Conservation (phyloP, 2,329 filamentous ascomycete genomes). For the Phyllosticta citriasiana region DNA sequence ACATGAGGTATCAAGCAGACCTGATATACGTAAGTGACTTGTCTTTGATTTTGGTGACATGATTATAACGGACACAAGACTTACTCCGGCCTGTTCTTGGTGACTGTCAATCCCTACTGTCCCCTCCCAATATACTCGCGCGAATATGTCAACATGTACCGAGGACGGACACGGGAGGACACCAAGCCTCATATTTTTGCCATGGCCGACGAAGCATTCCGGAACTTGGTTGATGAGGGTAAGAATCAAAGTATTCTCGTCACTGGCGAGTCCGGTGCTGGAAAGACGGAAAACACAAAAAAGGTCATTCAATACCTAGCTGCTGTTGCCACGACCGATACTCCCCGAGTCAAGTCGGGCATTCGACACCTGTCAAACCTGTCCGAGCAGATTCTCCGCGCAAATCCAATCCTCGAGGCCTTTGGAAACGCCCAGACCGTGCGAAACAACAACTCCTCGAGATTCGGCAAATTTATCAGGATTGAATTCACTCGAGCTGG, state of each 20-base stretch:
- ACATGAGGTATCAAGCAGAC: constrained; percentile 90
- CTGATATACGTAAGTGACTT: constrained; percentile 62
- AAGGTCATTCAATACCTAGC: constrained; percentile 99
- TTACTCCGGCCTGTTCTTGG: constrained; percentile 92
- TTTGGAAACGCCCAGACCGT: constrained; percentile 98
- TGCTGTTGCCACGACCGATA: constrained; percentile 80
- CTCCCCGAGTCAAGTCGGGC: constrained; percentile 47
- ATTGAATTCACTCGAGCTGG: constrained; percentile 87
- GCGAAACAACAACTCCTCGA: constrained; percentile 94
- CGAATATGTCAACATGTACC: constrained; percentile 98
- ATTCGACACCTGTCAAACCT: constrained; percentile 67
- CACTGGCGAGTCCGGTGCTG: constrained; percentile 93
- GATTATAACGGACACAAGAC: constrained; percentile 47
- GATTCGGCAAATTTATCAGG: constrained; percentile 97
- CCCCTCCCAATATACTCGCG: constrained; percentile 89
- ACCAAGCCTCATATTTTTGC: constrained; percentile 96
- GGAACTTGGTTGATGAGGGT: constrained; percentile 89
- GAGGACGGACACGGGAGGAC: constrained; percentile 80
- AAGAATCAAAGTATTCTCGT: constrained; percentile 96
- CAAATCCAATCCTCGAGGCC: constrained; percentile 93
- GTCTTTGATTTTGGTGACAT: neutral
- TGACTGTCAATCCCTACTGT: constrained; percentile 95
- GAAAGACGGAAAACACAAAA: constrained; percentile 98
- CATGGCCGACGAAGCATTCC: constrained; percentile 93
- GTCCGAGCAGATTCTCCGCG: constrained; percentile 89